A percentile compares a stretch with the other conserved stretches of the same genome.
Evolutionary conservation across 345 rosid genomes (phyloP).

Genomic region (Gossypium stocksii): DNA sequence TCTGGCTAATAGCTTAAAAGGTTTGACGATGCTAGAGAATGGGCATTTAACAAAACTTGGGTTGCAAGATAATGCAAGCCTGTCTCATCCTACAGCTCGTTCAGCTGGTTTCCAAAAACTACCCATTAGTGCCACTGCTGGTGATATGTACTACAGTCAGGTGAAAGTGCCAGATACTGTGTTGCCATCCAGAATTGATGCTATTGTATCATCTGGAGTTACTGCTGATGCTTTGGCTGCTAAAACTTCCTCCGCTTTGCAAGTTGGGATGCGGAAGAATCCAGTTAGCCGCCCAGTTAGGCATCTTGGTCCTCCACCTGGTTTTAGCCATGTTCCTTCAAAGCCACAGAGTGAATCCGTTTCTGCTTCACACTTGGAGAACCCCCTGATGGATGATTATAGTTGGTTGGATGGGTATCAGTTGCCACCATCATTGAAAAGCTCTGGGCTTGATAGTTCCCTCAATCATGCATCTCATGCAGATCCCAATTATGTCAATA

Average conservation of each 20-base stretch:
- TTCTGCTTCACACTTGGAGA: conserved; percentile 39
- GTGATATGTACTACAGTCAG: conserved; percentile 41
- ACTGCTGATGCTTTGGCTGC: conserved; percentile 37
- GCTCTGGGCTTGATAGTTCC: conserved; percentile 40
- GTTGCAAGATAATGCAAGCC: conserved; percentile 41
- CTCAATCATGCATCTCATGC: conserved; percentile 38
- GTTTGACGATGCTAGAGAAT: conserved; percentile 50
- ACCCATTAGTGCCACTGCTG: conserved; percentile 33
- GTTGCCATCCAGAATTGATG: conserved; percentile 42
- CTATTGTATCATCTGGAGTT: conserved; percentile 43
- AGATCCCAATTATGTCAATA: conserved; percentile 40
- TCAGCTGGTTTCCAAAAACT: conserved; percentile 35
- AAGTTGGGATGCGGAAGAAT: conserved; percentile 46
- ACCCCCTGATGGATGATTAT: conserved; percentile 67
- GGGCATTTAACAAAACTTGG: conserved; percentile 49
- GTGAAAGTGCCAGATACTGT: conserved; percentile 37
- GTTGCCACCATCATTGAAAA: conserved; percentile 47
- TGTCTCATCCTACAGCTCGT: conserved; percentile 30
- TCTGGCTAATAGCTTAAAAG: conserved; percentile 53
- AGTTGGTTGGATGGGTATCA: conserved; percentile 99
- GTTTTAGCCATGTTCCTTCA: conserved; percentile 64
- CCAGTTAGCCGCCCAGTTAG: conserved; percentile 77
- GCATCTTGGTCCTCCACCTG: conserved; percentile 96
- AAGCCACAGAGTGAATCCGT: conserved; percentile 46
- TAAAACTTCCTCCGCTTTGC: conserved; percentile 36